These are phyloP conservation scores for Candida coquimbonensis DNA, from an alignment of 805 yeast genomes.

Conservation along the genomic window DNA sequence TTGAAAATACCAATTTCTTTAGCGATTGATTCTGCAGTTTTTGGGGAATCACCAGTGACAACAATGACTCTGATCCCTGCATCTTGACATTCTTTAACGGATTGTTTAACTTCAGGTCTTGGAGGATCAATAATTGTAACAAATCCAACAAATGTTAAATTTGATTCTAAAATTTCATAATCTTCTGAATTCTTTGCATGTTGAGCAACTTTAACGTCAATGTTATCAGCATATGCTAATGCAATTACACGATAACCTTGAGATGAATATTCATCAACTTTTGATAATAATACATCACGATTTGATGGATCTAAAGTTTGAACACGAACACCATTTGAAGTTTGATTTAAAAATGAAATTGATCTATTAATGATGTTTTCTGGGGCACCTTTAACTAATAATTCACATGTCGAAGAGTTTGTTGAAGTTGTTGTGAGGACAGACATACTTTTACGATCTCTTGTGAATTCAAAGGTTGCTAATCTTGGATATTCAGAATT, in stretches of 20 bases:
- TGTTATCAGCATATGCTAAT: slow-evolving; percentile 28
- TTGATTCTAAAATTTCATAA: slow-evolving; percentile 27
- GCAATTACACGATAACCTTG: slow-evolving; percentile 27
- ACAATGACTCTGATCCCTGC: slow-evolving; percentile 40
- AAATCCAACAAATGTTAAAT: slow-evolving; percentile 32
- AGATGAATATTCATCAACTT: slow-evolving; percentile 34
- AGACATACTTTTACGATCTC: slow-evolving; percentile 47
- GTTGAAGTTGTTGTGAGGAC: slow-evolving; percentile 30
- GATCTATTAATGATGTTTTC: slow-evolving; percentile 41
- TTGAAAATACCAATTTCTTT: slow-evolving; percentile 33
- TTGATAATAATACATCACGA: slow-evolving; percentile 25
- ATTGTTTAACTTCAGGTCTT: slow-evolving; percentile 30
- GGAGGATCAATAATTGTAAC: slow-evolving; percentile 41
- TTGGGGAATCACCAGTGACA: slow-evolving; percentile 50
- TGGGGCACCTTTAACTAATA: slow-evolving; percentile 50
- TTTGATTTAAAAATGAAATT: slow-evolving; percentile 29
- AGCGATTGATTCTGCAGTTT: slow-evolving; percentile 46
- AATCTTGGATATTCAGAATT: slow-evolving; percentile 21
- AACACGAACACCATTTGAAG: slow-evolving; percentile 12
- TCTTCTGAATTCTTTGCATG: slow-evolving; percentile 26
- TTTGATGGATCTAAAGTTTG: slow-evolving; percentile 28
- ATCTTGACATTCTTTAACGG: slow-evolving; percentile 28
- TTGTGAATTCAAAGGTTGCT: slow-evolving; percentile 41
- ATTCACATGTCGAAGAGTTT: slow-evolving; percentile 12
- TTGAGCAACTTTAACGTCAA: slow-evolving; percentile 25